These are phyloP conservation scores for Cladosporium sp. DNA, from an alignment of 2,329 filamentous ascomycete genomes.

Conservation along the genomic window DNA sequence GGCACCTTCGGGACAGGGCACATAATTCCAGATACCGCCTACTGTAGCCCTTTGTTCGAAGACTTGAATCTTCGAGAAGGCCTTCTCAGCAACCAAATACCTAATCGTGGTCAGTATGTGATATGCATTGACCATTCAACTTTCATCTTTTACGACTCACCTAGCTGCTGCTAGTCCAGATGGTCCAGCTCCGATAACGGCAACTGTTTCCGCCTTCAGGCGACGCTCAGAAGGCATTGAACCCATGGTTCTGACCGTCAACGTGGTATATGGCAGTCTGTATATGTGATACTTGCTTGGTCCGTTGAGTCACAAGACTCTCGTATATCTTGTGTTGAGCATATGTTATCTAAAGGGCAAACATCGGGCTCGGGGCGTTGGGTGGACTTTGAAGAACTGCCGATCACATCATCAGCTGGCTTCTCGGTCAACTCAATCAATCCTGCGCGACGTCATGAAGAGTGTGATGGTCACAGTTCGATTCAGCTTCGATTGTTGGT, in stretches of 20 bases:
- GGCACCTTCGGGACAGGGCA: slow-evolving; percentile 49
- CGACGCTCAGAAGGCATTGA: slow-evolving; percentile 39
- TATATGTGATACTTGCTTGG: not conserved
- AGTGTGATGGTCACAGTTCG: not conserved
- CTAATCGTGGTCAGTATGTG: slow-evolving; percentile 37
- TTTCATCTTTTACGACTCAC: slow-evolving; percentile 35
- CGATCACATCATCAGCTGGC: not conserved
- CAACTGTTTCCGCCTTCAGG: slow-evolving; percentile 60
- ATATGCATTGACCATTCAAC: not conserved
- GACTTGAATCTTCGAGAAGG: slow-evolving; percentile 70
- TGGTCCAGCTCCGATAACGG: slow-evolving; percentile 81
- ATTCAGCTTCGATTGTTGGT: not conserved
- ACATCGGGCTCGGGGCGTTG: not conserved
- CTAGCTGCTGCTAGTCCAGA: slow-evolving; percentile 77
- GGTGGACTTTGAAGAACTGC: not conserved
- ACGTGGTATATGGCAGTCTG: not conserved
- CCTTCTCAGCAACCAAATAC: slow-evolving; percentile 72
- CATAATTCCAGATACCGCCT: slow-evolving; percentile 88
- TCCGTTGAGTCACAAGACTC: not conserved
- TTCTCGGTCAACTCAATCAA: not conserved
- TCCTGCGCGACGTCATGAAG: not conserved
- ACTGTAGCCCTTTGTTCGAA: slow-evolving; percentile 78
- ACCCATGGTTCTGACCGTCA: slow-evolving; percentile 37
- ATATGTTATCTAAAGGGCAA: not conserved
- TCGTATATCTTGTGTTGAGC: not conserved